Conservation (phyloP, 495 filamentous ascomycete genomes). For the Hyaloscypha bicolor region DNA sequence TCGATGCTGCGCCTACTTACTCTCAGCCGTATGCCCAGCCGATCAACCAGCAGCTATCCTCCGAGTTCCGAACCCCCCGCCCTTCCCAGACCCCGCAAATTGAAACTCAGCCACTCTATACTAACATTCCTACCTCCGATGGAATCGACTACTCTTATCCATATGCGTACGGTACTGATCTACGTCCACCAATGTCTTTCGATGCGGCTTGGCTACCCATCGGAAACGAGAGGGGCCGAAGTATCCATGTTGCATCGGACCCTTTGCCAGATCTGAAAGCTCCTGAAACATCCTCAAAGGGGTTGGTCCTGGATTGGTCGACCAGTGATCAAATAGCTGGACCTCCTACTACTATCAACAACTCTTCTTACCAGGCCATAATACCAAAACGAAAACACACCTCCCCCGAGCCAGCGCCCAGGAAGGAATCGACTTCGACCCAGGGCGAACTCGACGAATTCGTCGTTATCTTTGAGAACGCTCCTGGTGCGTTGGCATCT, state of each 20-base stretch:
- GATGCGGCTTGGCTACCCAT: not conserved
- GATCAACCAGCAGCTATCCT: not conserved
- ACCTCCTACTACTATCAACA: not conserved
- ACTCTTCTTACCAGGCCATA: not conserved
- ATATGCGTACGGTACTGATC: not conserved
- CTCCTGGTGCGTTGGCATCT: conserved; percentile 23
- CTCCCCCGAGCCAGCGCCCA: conserved; percentile 1
- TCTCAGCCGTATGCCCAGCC: not conserved
- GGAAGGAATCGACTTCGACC: conserved; percentile 1
- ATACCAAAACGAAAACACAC: conserved; percentile 18
- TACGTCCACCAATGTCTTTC: not conserved
- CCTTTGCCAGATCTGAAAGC: not conserved
- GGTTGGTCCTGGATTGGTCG: conserved; percentile 3
- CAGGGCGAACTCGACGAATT: conserved; percentile 12
- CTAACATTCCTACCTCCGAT: not conserved
- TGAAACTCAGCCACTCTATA: not conserved
- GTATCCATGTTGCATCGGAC: not conserved
- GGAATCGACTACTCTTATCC: not conserved
- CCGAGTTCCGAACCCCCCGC: not conserved
- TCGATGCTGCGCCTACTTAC: not conserved
- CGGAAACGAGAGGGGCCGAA: not conserved
- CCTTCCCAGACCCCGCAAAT: not conserved
- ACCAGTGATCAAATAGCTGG: not conserved
- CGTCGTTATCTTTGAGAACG: conserved; percentile 25
- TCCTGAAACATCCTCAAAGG: not conserved